Base-by-base conservation (phyloP, 2,329 filamentous ascomycete species). In the Chalaropsis thielavioides region DNA sequence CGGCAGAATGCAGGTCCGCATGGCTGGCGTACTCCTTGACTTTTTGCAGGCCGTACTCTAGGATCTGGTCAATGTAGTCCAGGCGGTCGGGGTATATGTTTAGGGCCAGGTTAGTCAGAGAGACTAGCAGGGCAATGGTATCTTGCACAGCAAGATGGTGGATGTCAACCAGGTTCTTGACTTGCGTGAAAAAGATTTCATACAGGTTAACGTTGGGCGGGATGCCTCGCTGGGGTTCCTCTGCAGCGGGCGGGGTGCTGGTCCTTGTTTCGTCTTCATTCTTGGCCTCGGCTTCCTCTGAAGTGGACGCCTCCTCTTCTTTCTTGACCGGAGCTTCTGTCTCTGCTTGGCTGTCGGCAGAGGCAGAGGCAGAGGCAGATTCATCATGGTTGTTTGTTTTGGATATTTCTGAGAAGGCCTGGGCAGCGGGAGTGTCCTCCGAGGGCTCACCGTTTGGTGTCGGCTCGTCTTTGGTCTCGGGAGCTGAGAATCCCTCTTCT, bases 121-220 rank as follows among this genome's bases (percentile, higher is more conserved):
- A 99, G n/a, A 95, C 92, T 56, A 97, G 80, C 51, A 99, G 78
- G 10, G 92, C 94, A 70, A 96, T 94, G 19, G 89, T 95, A 73
- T 99, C 95, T 74, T 95, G 91, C 69, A 99, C 92, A 0, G 92
- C 88, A 63, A 99, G 80, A 69, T 90, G 87, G 72, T 96, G 90
- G 63, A 89, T 89, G 75, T 91, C 92, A 68, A 97, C 92, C 62
- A 99, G 79, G 71, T 92, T 92, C 72, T 95, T 88, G 68, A 97
- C 94, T 75, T 97, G 94, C 62, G 91, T 87, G 72, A 97, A 95
- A 80, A 97, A 99, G 67, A 97, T 90, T 75, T 97, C 92, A 74
- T 97, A 97, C 27, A 99, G 83, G 75, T 90, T 92, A 66, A 96
- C 85, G 71, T 90, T 87, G 63, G 86, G 81, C 0, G 87, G 86